Conservation (phyloP, 495 filamentous ascomycete species). For the Neurospora intermedia region DNA sequence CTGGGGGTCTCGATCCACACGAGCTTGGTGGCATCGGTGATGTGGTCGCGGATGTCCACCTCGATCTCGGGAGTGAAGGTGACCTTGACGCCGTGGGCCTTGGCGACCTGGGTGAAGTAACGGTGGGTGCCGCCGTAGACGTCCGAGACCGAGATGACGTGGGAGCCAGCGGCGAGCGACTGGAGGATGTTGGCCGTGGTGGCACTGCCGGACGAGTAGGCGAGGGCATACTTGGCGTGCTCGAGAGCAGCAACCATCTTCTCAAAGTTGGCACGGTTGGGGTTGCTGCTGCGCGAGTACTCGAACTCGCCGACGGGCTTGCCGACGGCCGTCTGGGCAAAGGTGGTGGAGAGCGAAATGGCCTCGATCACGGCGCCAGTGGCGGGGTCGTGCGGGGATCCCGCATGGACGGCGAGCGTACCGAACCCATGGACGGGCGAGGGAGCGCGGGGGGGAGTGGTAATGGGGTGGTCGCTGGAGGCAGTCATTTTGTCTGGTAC, state of each 20-base stretch:
- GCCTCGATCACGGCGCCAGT: slow-evolving; percentile 94
- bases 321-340: slow-evolving; percentile 74
- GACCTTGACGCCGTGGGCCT: slow-evolving; percentile 86
- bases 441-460: slow-evolving; percentile 32
- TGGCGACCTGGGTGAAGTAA: slow-evolving; percentile 97
- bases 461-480: slow-evolving; percentile 27
- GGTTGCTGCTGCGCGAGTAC: slow-evolving; percentile 85
- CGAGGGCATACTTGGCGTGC: slow-evolving; percentile 82
- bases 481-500: slow-evolving; percentile 24
- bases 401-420: slow-evolving; percentile 89
- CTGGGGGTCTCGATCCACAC: slow-evolving; percentile 96
- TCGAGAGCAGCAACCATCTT: slow-evolving; percentile 82
- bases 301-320: slow-evolving; percentile 79
- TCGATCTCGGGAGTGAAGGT: slow-evolving; percentile 91
- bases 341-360: slow-evolving; percentile 93
- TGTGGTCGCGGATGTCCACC: slow-evolving; percentile 69
- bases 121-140: slow-evolving; percentile 96
- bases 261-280: slow-evolving; percentile 92
- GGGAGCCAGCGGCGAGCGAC: slow-evolving; percentile 80
- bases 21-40: slow-evolving; percentile 82
- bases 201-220: slow-evolving; percentile 90
- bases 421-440: slow-evolving; percentile 56
- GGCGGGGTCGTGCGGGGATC: slow-evolving; percentile 73
- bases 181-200: slow-evolving; percentile 90
- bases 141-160: slow-evolving; percentile 92